These are phyloP conservation scores for Fagus sylvatica DNA, from an alignment of 306 rosid species.

Conservation along the genomic window DNA sequence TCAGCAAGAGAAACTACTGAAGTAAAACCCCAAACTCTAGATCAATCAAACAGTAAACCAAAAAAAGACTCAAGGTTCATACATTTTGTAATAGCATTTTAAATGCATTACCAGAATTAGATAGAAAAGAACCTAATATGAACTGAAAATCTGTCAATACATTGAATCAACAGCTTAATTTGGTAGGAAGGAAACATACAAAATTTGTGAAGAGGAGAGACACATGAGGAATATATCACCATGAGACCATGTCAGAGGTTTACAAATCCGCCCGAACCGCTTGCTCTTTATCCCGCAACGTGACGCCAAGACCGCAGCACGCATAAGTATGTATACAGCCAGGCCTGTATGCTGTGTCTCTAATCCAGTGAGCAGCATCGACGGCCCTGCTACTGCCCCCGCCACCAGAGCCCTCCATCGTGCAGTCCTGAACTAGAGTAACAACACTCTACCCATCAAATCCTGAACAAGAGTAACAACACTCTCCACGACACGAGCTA, in stretches of 20 bases:
- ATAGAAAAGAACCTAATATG: background rate
- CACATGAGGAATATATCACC: constrained; percentile 99
- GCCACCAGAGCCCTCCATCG: constrained; percentile 91
- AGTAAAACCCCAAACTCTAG: too few relatives aligned
- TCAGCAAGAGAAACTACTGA: too few relatives aligned
- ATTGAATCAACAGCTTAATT: background rate
- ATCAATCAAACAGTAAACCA: too few relatives aligned
- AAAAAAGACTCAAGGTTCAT: background rate
- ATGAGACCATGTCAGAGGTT: constrained; percentile 92
- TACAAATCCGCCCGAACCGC: constrained; percentile 78
- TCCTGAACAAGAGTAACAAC: constrained; percentile 58
- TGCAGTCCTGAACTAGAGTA: constrained; percentile 80
- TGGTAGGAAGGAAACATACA: constrained; percentile 48
- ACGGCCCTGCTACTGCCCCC: constrained; percentile 93
- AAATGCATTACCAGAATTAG: background rate
- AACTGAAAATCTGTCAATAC: background rate
- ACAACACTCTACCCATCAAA: constrained; percentile 24
- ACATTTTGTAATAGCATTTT: background rate
- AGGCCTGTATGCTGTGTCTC: constrained; percentile 86
- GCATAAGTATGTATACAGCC: constrained; percentile 91
- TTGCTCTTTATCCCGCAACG: constrained; percentile 96
- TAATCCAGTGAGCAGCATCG: constrained; percentile 86
- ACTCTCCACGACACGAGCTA: background rate
- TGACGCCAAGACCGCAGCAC: constrained; percentile 88
- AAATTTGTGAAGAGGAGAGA: constrained; percentile 87